Evolutionary conservation across 441 rosid species (phyloP), one percentile per base, ranked within the genome.

Genomic region (Erysimum cheiri): DNA sequence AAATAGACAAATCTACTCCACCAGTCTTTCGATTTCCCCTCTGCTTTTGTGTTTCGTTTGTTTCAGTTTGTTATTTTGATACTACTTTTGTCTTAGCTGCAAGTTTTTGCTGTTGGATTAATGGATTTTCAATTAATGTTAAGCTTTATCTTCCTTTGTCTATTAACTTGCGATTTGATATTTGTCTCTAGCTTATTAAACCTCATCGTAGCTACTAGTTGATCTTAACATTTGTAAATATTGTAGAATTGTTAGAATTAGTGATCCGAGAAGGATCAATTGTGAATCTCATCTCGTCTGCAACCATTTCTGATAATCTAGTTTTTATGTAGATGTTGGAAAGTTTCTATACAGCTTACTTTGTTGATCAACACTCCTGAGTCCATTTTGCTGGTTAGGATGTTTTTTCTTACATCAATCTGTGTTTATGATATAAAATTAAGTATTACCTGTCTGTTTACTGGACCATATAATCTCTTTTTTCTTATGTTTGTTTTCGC

Each of bases 1-100:
- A 75, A 75, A 39, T 75, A 75, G 78, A 26, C 43, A 11, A 8
- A 28, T 69, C 73, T 26, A 24, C 36, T 3, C 28, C 0, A 1
- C 72, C 10, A 19, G 28, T 26, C n/a, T 57, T 47, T 47, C 57
- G 24, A 19, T 36, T 36, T 59, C n/a, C 31, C 66, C 3, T 47
- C 50, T 58, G 31, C 58, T 14, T 69, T 48, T 36, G 13, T 58
- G 14, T 68, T 54, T 41, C 41, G 1, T 56, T 67, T 67, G 63
- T 35, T 69, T 68, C 56, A 67, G 28, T 17, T 37, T 54, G 10
- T 24, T 6, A 7, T 26, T 41, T 67, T 40, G 53, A 15, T 56
- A 56, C 8, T 43, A 9, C 28, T 0, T 46, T 55, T 40, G 61
- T 67, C 41, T 55, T 31, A 17, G 54, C 55, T 67, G 14, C 36